phyloP scores from a whole-genome alignment of 345 rosid species.

The Lepidium sativum region DNA sequence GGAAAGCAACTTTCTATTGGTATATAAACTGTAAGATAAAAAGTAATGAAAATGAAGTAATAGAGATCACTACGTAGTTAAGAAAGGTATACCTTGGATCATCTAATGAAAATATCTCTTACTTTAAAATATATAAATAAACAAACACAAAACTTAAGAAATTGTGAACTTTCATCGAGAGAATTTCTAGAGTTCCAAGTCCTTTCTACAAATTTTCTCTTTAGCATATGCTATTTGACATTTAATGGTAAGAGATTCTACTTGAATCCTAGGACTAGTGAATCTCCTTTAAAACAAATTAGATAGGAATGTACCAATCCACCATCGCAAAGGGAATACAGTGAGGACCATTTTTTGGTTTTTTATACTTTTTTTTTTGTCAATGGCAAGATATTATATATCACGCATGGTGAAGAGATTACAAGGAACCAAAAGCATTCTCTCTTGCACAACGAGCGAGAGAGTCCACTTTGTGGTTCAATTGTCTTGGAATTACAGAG shows the following conservation, averaged over 20 bases:
- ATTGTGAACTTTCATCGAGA: background rate
- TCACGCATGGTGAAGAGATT: too few species aligned
- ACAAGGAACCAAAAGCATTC: too few species aligned
- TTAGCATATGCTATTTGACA: conserved; percentile 9
- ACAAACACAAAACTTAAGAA: background rate
- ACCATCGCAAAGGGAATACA: background rate
- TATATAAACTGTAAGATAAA: background rate
- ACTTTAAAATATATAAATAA: background rate
- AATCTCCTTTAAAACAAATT: background rate
- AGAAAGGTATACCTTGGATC: conserved; percentile 14
- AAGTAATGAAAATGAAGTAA: background rate
- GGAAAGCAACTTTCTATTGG: background rate
- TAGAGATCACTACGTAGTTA: background rate
- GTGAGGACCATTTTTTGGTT: background rate
- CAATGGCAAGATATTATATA: too few species aligned
- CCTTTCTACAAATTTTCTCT: background rate
- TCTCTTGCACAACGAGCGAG: too few species aligned
- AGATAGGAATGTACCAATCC: background rate
- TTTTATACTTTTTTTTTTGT: too few species aligned
- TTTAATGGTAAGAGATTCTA: conserved; percentile 7
- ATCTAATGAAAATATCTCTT: background rate
- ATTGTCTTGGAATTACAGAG: too few species aligned
- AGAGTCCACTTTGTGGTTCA: too few species aligned
- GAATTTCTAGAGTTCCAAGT: background rate
- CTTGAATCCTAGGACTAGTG: conserved; percentile 10